Evolutionary conservation across 164 flowering plant genomes (phyloP).

Genomic region (Stephania yunnanensis): DNA sequence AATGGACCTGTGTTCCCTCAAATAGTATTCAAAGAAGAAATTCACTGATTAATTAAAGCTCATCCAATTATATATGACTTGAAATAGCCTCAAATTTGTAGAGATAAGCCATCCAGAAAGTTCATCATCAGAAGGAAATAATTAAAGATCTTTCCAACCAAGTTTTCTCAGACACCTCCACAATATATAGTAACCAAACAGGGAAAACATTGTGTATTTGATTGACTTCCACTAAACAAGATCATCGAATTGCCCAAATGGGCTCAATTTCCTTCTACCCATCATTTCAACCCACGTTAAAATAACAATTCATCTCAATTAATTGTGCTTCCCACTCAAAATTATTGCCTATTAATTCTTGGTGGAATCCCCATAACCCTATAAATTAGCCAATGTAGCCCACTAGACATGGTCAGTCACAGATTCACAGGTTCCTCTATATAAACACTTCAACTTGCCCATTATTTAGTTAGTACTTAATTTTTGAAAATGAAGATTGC

Average conservation of each 20-base stretch:
- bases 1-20: neutral
- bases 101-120: constrained; percentile 3
- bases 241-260: constrained; percentile 11
- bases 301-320: constrained; percentile 11
- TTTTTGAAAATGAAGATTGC: neutral
- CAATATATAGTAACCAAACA: neutral
- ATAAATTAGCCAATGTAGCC: neutral
- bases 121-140: neutral
- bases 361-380: constrained; percentile 20
- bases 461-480: neutral
- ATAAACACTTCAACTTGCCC: neutral
- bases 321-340: constrained; percentile 21
- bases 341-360: constrained; percentile 15
- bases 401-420: neutral
- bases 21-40: neutral
- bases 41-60: too few relatives aligned
- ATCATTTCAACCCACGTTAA: constrained; percentile 2
- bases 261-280: neutral
- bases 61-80: too few relatives aligned
- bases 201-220: constrained; percentile 1
- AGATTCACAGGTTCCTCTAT: constrained; percentile 3
- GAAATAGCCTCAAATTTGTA: neutral
- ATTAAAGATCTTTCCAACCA: neutral
- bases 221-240: constrained; percentile 15
- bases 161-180: neutral